Evolutionary conservation across 257 asterid species (phyloP).

Genomic region (Linaria vulgaris): DNA sequence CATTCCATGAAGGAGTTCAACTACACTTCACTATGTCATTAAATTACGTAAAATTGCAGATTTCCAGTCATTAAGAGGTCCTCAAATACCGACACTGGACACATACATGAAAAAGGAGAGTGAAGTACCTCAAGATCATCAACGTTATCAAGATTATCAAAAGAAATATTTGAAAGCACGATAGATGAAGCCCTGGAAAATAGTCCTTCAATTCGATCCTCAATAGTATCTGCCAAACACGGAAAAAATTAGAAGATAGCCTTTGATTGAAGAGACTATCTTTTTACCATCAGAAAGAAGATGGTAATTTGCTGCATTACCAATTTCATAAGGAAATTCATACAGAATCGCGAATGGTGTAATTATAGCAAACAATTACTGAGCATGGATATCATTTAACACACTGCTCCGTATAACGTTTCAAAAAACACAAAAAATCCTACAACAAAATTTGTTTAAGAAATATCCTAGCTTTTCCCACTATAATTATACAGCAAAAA

Average conservation of each 20-base stretch:
- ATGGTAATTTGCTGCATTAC: background rate
- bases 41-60: background rate
- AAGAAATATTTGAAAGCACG: slow-evolving; percentile 62
- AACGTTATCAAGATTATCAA: slow-evolving; percentile 59
- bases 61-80: too few relatives aligned
- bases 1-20: background rate
- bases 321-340: too few relatives aligned
- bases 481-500: too few relatives aligned
- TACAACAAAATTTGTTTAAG: too few relatives aligned
- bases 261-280: slow-evolving; percentile 16
- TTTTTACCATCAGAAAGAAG: slow-evolving; percentile 11
- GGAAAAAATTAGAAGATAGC: slow-evolving; percentile 22
- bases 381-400: too few relatives aligned
- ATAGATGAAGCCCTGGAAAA: slow-evolving; percentile 71
- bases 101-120: slow-evolving; percentile 2
- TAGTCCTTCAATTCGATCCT: slow-evolving; percentile 58
- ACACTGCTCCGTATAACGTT: too few relatives aligned
- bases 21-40: slow-evolving; percentile 10
- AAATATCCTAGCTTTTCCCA: too few relatives aligned
- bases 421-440: too few relatives aligned
- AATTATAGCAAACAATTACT: too few relatives aligned
- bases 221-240: slow-evolving; percentile 64
- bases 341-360: too few relatives aligned
- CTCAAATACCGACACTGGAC: background rate
- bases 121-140: slow-evolving; percentile 70